These are phyloP conservation scores for Magnaporthales sp. DNA, from an alignment of 2,329 filamentous ascomycete species.

Conservation along the genomic window DNA sequence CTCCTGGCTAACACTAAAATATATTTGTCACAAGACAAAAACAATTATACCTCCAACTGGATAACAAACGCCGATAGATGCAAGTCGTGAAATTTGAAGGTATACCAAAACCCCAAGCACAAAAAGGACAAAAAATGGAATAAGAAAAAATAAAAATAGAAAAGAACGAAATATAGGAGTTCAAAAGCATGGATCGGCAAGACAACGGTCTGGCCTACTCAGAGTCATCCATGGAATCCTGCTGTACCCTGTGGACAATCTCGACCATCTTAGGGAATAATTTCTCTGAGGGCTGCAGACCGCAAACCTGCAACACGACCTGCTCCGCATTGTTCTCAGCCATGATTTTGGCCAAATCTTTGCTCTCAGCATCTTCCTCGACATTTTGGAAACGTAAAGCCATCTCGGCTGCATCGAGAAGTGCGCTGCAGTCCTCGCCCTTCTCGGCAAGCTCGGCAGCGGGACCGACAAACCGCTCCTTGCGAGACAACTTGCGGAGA, in stretches of 20 bases:
- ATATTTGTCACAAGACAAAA: neutral
- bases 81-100: neutral
- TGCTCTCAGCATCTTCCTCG: conserved; percentile 82
- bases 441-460: conserved; percentile 81
- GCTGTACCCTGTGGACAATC: conserved; percentile 78
- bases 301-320: conserved; percentile 73
- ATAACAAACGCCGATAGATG: neutral
- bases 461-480: conserved; percentile 92
- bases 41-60: neutral
- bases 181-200: too few species aligned
- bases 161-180: neutral
- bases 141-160: neutral
- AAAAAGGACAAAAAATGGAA: neutral
- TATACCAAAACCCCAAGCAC: neutral
- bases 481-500: conserved; percentile 84
- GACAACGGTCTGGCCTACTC: neutral
- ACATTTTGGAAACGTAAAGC: conserved; percentile 94
- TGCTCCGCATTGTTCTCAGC: conserved; percentile 62
- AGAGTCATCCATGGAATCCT: conserved; percentile 28
- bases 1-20: neutral
- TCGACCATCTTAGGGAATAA: conserved; percentile 68
- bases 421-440: conserved; percentile 60
- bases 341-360: conserved; percentile 79
- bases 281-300: conserved; percentile 67
- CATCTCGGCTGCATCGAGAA: conserved; percentile 83